Conservation (phyloP, 1,284 basidiomycete genomes). For the Laetiporus sulphureus region DNA sequence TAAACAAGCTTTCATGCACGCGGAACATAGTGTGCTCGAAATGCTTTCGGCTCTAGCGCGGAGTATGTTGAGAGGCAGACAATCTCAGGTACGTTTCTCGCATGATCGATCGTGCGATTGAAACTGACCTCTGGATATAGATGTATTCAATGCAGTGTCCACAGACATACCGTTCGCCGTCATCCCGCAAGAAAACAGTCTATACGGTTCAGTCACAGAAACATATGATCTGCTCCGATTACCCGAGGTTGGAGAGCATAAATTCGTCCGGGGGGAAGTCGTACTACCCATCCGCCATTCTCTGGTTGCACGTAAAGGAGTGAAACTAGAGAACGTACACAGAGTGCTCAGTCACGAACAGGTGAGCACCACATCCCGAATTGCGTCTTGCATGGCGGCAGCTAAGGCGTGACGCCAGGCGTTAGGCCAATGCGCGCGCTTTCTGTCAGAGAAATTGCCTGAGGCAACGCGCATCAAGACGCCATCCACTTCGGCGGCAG, state of each 20-base stretch:
- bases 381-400: too few species aligned
- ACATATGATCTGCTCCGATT: constrained; percentile 59
- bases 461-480: constrained; percentile 43
- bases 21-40: constrained; percentile 48
- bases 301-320: constrained; percentile 52
- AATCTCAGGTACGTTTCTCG: constrained; percentile 41
- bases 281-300: constrained; percentile 61
- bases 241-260: constrained; percentile 30
- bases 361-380: constrained; percentile 20
- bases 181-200: constrained; percentile 73
- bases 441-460: constrained; percentile 48
- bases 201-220: constrained; percentile 66
- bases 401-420: constrained; percentile 37
- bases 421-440: constrained; percentile 66
- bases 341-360: constrained; percentile 71
- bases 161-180: constrained; percentile 40
- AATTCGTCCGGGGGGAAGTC: constrained; percentile 52
- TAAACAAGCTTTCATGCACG: background rate
- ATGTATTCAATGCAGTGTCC: constrained; percentile 47
- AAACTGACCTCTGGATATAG: constrained; percentile 29
- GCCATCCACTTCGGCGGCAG: constrained; percentile 66
- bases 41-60: constrained; percentile 45
- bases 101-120: background rate
- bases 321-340: constrained; percentile 42
- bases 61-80: constrained; percentile 45